A percentile compares a stretch with the other conserved stretches of the same genome.
phyloP scores from a whole-genome alignment of 768 basidiomycete species.

The Glaciozyma martinii region DNA sequence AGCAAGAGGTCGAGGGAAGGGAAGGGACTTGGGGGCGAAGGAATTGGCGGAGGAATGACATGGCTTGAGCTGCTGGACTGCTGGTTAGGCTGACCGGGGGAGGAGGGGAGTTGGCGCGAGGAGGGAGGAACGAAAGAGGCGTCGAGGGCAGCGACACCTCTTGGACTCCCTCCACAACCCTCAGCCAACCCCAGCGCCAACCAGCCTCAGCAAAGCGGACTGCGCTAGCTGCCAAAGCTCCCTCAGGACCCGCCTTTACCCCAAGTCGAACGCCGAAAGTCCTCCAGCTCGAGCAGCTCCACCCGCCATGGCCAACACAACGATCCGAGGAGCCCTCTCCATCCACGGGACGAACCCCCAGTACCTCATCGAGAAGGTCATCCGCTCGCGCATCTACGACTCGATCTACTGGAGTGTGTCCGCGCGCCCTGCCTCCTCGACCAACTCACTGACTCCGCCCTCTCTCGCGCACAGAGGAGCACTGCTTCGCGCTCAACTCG shows the following conservation, averaged over 20 bases:
- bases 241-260: too few species aligned
- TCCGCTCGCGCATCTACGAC: conserved; percentile 92
- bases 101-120: not conserved
- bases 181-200: not conserved
- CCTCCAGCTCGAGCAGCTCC: not conserved
- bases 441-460: not conserved
- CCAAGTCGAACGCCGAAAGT: not conserved
- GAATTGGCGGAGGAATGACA: conserved; percentile 3
- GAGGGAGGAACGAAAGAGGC: not conserved
- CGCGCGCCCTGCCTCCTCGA: not conserved
- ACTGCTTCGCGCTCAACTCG: conserved; percentile 93
- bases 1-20: conserved; percentile 17
- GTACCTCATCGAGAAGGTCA: conserved; percentile 82
- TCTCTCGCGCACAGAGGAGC: conserved; percentile 52
- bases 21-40: conserved; percentile 11
- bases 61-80: not conserved
- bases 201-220: too few species aligned
- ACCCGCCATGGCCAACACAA: not conserved
- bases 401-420: conserved; percentile 67
- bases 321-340: not conserved
- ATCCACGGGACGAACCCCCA: conserved; percentile 97
- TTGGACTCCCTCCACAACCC: not conserved
- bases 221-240: too few species aligned
- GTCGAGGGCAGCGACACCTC: not conserved
- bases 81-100: not conserved